Evolutionary conservation across 805 yeast species (phyloP).

Genomic region (Ogataea wickerhamii): DNA sequence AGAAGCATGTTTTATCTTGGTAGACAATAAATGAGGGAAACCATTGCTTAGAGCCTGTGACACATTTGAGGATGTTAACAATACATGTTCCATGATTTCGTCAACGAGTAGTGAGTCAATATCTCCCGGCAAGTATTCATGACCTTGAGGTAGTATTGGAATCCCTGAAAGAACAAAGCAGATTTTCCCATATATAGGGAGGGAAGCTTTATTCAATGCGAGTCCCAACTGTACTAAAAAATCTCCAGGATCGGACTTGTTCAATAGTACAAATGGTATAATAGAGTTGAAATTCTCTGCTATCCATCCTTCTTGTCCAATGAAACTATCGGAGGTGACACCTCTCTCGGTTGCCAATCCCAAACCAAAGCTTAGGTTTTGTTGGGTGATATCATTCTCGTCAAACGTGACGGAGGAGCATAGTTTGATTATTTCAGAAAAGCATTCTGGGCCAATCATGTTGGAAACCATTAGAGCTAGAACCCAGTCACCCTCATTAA

Average conservation of each 20-base stretch:
- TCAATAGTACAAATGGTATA: constrained; percentile 30
- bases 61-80: constrained; percentile 32
- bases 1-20: constrained; percentile 66
- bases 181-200: constrained; percentile 37
- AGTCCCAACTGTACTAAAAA: constrained; percentile 33
- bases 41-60: constrained; percentile 34
- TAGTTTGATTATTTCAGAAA: constrained; percentile 42
- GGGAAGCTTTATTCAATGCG: constrained; percentile 34
- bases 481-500: constrained; percentile 69
- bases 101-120: constrained; percentile 51
- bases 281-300: constrained; percentile 28
- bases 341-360: constrained; percentile 21
- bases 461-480: constrained; percentile 71
- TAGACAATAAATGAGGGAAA: constrained; percentile 50
- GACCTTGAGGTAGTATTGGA: constrained; percentile 23
- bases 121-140: constrained; percentile 25
- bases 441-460: constrained; percentile 54
- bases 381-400: constrained; percentile 19
- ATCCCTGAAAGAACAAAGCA: constrained; percentile 33
- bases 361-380: constrained; percentile 29
- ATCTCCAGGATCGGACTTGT: constrained; percentile 22
- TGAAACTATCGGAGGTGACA: constrained; percentile 15
- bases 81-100: constrained; percentile 64
- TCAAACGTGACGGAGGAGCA: constrained; percentile 21
- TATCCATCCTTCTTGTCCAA: constrained; percentile 28